Percentiles rank a stretch among this genome's conserved stretches.
Conservation (phyloP, 2,329 filamentous ascomycete genomes). For the Nothophaeocryptopus gaeumannii region DNA sequence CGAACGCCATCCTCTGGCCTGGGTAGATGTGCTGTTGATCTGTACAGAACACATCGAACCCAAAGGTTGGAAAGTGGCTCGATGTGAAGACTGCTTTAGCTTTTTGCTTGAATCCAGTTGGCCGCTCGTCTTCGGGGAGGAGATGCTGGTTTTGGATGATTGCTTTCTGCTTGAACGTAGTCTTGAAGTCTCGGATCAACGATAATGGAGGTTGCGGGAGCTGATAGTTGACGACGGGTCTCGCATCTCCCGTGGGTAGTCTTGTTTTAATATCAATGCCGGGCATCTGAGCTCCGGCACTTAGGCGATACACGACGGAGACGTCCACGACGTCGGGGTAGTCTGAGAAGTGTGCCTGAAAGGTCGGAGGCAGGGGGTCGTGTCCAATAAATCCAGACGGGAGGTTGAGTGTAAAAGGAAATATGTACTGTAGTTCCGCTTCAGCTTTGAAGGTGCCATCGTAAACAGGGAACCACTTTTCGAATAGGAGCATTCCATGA, state of each 20-base stretch:
- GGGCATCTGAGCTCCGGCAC: conserved; percentile 15
- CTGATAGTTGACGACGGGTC: conserved; percentile 10
- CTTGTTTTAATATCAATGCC: conserved; percentile 20
- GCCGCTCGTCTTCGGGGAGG: conserved; percentile 21
- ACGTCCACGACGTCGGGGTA: conserved; percentile 21
- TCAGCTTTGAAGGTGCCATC: conserved; percentile 19
- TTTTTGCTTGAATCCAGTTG: conserved; percentile 23
- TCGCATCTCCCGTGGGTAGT: conserved; percentile 5
- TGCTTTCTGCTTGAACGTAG: conserved; percentile 8
- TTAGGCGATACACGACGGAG: conserved; percentile 13
- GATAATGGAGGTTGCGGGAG: conserved; percentile 7
- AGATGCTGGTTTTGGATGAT: conserved; percentile 23
- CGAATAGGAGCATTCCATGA: conserved; percentile 15
- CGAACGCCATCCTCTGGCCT: conserved; percentile 17
- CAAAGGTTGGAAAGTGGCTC: conserved; percentile 20
- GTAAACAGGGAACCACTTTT: conserved; percentile 10
- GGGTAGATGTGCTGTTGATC: conserved; percentile 17
- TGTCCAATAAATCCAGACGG: conserved; percentile 3
- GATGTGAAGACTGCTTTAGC: conserved; percentile 24
- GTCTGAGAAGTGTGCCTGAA: conserved; percentile 15
- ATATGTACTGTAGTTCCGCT: conserved; percentile 10
- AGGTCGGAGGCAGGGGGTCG: conserved; percentile 13
- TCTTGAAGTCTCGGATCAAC: conserved; percentile 5
- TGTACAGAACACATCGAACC: conserved; percentile 19
- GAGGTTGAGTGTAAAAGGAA: conserved; percentile 15